These are phyloP conservation scores for Ogataea pignaliae DNA, from an alignment of 805 yeast species.

Conservation along the genomic window DNA sequence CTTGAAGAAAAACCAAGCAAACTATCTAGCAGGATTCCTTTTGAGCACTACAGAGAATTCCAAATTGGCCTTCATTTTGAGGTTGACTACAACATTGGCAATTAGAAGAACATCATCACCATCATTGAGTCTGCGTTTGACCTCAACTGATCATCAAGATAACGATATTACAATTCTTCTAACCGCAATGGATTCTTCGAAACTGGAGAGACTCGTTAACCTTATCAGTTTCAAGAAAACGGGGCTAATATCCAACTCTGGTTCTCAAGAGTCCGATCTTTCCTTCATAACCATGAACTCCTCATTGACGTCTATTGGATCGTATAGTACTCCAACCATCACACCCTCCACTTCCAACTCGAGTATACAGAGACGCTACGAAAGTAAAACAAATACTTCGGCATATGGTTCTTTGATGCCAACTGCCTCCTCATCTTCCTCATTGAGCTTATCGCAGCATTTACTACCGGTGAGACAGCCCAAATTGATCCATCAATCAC, in stretches of 20 bases:
- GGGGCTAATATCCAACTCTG: slow-evolving; percentile 20
- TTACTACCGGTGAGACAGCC: too few relatives aligned
- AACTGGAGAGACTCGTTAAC: slow-evolving; percentile 8
- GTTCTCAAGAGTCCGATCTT: slow-evolving; percentile 21
- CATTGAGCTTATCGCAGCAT: too few relatives aligned
- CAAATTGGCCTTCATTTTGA: slow-evolving; percentile 14
- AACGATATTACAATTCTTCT: slow-evolving; percentile 7
- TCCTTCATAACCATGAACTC: slow-evolving; percentile 12
- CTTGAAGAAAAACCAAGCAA: slow-evolving; percentile 10
- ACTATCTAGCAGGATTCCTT: slow-evolving; percentile 13
- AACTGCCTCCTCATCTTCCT: too few relatives aligned
- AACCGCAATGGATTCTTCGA: slow-evolving; percentile 3
- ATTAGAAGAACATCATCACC: slow-evolving; percentile 17
- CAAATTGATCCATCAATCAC: too few relatives aligned
- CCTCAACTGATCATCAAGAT: slow-evolving; percentile 5
- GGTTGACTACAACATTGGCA: slow-evolving; percentile 10
- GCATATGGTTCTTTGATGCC: too few relatives aligned
- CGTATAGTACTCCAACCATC: background rate
- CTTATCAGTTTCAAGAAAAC: slow-evolving; percentile 5
- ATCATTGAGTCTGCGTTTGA: slow-evolving; percentile 17
- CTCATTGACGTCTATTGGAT: slow-evolving; percentile 11
- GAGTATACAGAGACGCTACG: too few relatives aligned
- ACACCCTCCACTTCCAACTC: too few relatives aligned
- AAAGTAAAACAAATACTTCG: too few relatives aligned
- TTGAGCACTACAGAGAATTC: background rate